Percentiles rank a stretch among this genome's conserved stretches.
These are phyloP conservation scores for Lophium mytilinum DNA, from an alignment of 495 filamentous ascomycete species.

Conservation along the genomic window DNA sequence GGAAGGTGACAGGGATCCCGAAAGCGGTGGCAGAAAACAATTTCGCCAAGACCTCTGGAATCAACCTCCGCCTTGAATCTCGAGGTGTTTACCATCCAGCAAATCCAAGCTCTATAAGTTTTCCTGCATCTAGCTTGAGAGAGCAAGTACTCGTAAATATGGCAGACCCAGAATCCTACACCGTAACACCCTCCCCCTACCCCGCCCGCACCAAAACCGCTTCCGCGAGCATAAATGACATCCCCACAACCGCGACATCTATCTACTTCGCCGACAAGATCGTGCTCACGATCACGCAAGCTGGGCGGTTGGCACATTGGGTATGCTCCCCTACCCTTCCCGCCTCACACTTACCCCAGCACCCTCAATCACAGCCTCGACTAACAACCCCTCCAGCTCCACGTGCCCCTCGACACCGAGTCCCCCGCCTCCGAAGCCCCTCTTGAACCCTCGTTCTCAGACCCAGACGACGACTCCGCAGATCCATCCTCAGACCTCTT, in stretches of 20 bases:
- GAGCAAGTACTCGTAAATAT: not conserved
- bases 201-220: constrained; percentile 67
- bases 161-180: constrained; percentile 4
- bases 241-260: constrained; percentile 61
- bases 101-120: no score
- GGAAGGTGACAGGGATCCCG: constrained; percentile 11
- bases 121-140: not conserved
- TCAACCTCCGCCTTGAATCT: no score
- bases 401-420: constrained; percentile 70
- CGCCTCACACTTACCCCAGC: not conserved
- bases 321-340: constrained; percentile 40
- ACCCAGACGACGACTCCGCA: constrained; percentile 40
- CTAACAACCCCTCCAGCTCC: constrained; percentile 52
- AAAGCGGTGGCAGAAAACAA: constrained; percentile 1
- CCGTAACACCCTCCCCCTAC: constrained; percentile 43
- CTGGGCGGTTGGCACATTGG: constrained; percentile 85
- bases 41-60: constrained; percentile 1
- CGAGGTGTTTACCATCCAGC: no score
- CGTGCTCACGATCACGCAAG: constrained; percentile 79
- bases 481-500: constrained; percentile 46
- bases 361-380: not conserved
- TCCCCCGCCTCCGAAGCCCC: constrained; percentile 38
- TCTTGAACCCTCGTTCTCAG: constrained; percentile 44
- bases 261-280: constrained; percentile 86
- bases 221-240: constrained; percentile 54